These are phyloP conservation scores for Micractinium sp. DNA, from an alignment of 139 green algal genomes.

Conservation along the genomic window DNA sequence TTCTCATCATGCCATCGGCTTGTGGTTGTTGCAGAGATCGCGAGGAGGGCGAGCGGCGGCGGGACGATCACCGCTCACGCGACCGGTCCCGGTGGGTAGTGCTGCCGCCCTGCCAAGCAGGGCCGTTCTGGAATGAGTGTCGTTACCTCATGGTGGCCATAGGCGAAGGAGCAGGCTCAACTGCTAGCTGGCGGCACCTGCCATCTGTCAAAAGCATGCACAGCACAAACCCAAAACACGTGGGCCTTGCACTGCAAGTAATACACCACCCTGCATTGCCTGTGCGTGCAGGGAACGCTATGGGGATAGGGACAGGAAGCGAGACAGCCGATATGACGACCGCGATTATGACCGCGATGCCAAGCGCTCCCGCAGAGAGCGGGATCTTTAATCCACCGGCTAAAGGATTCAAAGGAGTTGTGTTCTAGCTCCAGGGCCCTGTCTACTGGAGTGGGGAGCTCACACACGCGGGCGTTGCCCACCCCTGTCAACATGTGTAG, in stretches of 20 bases:
- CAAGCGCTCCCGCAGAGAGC: constrained; percentile 2
- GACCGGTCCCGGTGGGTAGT: background rate
- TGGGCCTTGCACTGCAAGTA: background rate
- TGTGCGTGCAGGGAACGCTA: background rate
- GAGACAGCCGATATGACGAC: constrained; percentile 16
- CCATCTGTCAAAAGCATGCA: background rate
- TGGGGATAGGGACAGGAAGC: background rate
- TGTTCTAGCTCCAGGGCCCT: too few relatives aligned
- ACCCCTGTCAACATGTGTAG: too few relatives aligned
- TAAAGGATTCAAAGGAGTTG: too few relatives aligned
- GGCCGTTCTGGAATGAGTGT: background rate
- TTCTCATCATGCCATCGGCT: background rate
- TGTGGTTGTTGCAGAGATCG: background rate
- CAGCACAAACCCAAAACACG: background rate
- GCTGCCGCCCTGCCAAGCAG: too few relatives aligned
- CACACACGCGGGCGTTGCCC: too few relatives aligned
- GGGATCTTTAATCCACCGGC: background rate
- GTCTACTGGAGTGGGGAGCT: too few relatives aligned
- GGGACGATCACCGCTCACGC: background rate
- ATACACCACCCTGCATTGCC: background rate
- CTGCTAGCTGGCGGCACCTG: background rate
- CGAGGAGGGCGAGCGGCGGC: background rate
- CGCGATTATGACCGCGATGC: background rate
- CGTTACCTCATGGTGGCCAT: background rate
- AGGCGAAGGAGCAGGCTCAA: background rate